Evolutionary conservation across 164 flowering plant genomes (phyloP), one percentile per base, ranked within the genome.

Genomic region (Sedum album): DNA sequence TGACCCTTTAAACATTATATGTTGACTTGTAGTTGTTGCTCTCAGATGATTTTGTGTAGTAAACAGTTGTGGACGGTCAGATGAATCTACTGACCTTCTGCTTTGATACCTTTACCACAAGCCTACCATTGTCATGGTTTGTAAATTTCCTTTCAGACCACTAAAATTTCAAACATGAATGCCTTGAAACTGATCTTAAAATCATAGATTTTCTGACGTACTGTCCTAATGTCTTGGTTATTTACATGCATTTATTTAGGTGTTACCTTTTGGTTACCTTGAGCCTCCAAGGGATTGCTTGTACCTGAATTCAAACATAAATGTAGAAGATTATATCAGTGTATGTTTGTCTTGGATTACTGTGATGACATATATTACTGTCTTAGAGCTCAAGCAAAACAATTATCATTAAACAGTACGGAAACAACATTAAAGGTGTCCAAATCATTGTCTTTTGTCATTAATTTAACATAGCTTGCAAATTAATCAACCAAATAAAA

Each of bases 1-100:
- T 46, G 51, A 46, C 51, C 51, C 51, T 51, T 28, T 18, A 61
- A 28, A 33, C 36, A 18, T 30, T 30, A 20, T 14, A 18, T 20
- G 74, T 83, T 81, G 86, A 83, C 86, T 73, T 76, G 80, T 76
- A 76, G 86, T 79, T 83, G 76, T 53, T 68, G 9, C 61, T 68
- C 38, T 14, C 39, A 23, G 20, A 18, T 46, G 5, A 14, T 11
- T 5, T 46, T 21, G 10, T 51, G 14, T 9, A 51, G 21, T 23
- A 35, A 35, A 35, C 38, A 35, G 38, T 35, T 35, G 6, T 10
- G n/a, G n/a, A 10, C n/a, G 26, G 57, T 51, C 57, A 51, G 10
- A 51, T 51, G 57, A 51, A 65, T 17, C 46, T 6, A 65, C 44
- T 35, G 41, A 65, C 67, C 65, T 17, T 25, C 65, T 62, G 65